Evolutionary conservation across 164 flowering plant species (phyloP).

Genomic region (Cinnamomum chago): DNA sequence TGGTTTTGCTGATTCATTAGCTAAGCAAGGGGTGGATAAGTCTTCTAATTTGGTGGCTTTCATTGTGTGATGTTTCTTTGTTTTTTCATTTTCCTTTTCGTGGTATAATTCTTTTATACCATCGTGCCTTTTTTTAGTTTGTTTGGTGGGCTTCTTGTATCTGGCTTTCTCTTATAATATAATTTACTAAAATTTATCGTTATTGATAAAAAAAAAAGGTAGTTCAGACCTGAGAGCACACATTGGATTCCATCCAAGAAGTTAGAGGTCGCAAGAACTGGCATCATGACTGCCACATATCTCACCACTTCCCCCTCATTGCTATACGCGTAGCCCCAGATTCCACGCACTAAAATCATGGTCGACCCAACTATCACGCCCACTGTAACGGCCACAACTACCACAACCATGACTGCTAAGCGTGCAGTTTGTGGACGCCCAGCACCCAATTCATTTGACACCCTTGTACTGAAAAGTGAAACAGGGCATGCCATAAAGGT

Average conservation of each 20-base stretch:
- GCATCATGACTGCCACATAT: slow-evolving; percentile 44
- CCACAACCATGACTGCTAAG: slow-evolving; percentile 22
- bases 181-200: no score
- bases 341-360: slow-evolving; percentile 23
- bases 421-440: slow-evolving; percentile 34
- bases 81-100: no score
- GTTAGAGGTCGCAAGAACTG: slow-evolving; percentile 39
- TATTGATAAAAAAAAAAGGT: not conserved
- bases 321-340: slow-evolving; percentile 33
- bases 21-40: no score
- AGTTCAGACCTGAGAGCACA: slow-evolving; percentile 53
- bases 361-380: slow-evolving; percentile 13
- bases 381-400: slow-evolving; percentile 18
- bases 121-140: no score
- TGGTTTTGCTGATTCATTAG: no score
- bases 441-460: slow-evolving; percentile 47
- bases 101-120: no score
- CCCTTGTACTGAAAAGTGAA: slow-evolving; percentile 27
- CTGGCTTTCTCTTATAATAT: no score
- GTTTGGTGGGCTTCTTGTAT: no score
- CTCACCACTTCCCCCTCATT: slow-evolving; percentile 34
- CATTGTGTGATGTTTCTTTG: no score
- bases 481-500: not conserved
- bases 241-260: slow-evolving; percentile 49
- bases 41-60: no score